A percentile compares a stretch with the other conserved stretches of the same genome.
Conservation (phyloP, 768 basidiomycete species). For the Lentinula edodes region DNA sequence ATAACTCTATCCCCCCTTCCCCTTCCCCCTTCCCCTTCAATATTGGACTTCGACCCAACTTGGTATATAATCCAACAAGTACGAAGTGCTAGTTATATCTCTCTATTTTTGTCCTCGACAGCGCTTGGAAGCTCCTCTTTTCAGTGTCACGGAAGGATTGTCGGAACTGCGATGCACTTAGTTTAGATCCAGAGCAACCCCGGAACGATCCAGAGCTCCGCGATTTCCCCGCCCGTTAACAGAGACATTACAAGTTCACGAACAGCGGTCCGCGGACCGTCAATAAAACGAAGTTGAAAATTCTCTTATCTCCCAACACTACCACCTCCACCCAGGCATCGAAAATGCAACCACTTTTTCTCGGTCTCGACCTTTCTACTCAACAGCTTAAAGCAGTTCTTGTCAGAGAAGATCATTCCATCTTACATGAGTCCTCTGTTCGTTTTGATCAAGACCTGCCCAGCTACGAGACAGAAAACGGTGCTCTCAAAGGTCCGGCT, state of each 20-base stretch:
- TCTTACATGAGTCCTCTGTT: slow-evolving; percentile 67
- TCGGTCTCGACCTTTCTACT: slow-evolving; percentile 84
- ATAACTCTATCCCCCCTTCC: too few relatives aligned
- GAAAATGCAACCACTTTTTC: slow-evolving; percentile 25
- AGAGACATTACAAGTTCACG: not conserved
- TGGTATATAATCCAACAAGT: too few relatives aligned
- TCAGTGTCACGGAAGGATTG: too few relatives aligned
- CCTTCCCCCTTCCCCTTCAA: too few relatives aligned
- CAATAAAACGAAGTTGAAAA: not conserved
- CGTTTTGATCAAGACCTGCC: slow-evolving; percentile 81
- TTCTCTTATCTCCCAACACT: not conserved
- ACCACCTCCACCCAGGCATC: not conserved
- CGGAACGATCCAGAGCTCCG: not conserved
- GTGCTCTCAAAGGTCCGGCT: slow-evolving; percentile 57
- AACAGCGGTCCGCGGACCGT: not conserved
- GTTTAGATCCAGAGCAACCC: not conserved
- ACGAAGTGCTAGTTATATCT: too few relatives aligned
- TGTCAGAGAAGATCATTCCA: slow-evolving; percentile 43
- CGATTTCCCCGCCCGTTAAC: not conserved
- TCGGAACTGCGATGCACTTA: not conserved
- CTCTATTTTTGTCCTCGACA: too few relatives aligned
- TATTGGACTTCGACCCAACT: too few relatives aligned
- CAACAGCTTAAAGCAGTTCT: slow-evolving; percentile 80
- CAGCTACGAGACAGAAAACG: slow-evolving; percentile 58
- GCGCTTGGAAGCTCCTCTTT: too few relatives aligned